phyloP scores from a whole-genome alignment of 257 asterid species.

The Plantago elongata region DNA sequence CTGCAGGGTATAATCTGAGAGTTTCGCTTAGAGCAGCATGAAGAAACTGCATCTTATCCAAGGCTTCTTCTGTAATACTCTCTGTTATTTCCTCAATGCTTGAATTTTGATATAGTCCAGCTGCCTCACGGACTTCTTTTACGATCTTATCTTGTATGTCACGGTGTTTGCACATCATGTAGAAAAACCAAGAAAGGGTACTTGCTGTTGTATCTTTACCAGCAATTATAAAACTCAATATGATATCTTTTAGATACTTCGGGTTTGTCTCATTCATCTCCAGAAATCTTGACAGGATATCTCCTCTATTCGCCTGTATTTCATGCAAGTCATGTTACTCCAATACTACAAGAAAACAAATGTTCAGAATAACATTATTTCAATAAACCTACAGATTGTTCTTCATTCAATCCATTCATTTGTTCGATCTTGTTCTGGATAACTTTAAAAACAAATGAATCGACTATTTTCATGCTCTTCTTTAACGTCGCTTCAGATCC shows the following conservation, averaged over 20 bases:
- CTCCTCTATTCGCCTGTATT: conserved; percentile 44
- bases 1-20: conserved; percentile 58
- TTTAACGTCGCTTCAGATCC: conserved; percentile 59
- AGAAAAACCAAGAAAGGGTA: conserved; percentile 69
- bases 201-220: conserved; percentile 71
- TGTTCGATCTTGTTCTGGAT: conserved; percentile 47
- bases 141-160: conserved; percentile 41
- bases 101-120: conserved; percentile 20
- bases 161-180: conserved; percentile 66
- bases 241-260: conserved; percentile 58
- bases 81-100: conserved; percentile 33
- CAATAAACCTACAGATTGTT: conserved; percentile 19
- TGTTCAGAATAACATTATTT: not conserved
- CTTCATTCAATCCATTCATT: conserved; percentile 21
- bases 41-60: conserved; percentile 59
- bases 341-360: not conserved
- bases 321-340: not conserved
- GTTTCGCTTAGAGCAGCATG: conserved; percentile 65
- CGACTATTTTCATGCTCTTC: conserved; percentile 42
- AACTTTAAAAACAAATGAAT: conserved; percentile 45
- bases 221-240: conserved; percentile 66
- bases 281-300: conserved; percentile 52
- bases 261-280: conserved; percentile 53
- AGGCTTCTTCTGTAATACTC: conserved; percentile 47
- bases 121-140: conserved; percentile 36